These are phyloP conservation scores for Ceratobasidium sp. DNA, from an alignment of 1,284 basidiomycete species.

Conservation along the genomic window DNA sequence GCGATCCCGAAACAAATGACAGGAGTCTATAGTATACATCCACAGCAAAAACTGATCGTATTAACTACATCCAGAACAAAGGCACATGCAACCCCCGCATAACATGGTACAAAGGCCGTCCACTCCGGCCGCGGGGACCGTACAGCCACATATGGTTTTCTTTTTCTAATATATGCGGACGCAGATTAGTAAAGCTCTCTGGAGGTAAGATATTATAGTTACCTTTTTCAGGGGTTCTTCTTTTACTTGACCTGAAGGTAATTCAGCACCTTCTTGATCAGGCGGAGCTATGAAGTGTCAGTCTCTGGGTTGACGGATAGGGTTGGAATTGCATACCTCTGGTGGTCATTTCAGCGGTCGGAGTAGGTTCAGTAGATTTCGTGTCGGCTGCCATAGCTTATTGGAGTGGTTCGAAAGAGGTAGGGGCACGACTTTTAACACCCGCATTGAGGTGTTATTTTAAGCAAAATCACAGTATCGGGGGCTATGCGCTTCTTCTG, in stretches of 20 bases:
- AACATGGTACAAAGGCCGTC: conserved; percentile 21
- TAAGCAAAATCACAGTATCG: not conserved
- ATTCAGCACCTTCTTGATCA: not conserved
- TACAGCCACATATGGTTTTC: not conserved
- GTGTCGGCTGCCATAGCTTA: not conserved
- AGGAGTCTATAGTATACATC: too few species aligned
- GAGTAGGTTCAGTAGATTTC: not conserved
- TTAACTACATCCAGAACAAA: too few species aligned
- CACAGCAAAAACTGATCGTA: too few species aligned
- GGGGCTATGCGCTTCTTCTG: too few species aligned
- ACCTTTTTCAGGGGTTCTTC: not conserved
- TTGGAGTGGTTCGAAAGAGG: not conserved
- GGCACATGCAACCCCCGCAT: not conserved
- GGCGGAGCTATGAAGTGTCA: not conserved
- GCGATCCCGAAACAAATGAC: too few species aligned
- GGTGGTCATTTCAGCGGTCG: conserved; percentile 17
- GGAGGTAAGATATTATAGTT: not conserved
- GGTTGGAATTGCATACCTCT: not conserved
- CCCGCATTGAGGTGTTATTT: too few species aligned
- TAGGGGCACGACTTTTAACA: too few species aligned
- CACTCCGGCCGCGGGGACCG: not conserved
- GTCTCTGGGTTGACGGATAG: not conserved
- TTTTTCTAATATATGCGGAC: conserved; percentile 4
- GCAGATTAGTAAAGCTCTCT: not conserved
- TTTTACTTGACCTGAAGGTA: not conserved